Conservation (phyloP, 306 rosid genomes). For the Cucurbita argyrosperma region DNA sequence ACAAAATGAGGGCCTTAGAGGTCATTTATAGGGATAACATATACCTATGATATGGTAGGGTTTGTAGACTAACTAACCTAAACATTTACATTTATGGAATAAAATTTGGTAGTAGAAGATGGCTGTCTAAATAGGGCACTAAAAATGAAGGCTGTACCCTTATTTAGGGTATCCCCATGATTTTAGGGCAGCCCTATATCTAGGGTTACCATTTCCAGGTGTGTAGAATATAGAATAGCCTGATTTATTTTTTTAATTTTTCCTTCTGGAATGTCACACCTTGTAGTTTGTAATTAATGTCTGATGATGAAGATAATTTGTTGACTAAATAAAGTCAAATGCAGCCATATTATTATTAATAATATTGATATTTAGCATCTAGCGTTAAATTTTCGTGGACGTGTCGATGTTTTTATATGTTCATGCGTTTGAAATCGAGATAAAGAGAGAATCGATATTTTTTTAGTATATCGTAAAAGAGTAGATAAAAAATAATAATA, state of each 20-base stretch:
- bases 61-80: not conserved
- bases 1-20: too few relatives aligned
- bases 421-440: too few relatives aligned
- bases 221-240: not conserved
- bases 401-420: too few relatives aligned
- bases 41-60: too few relatives aligned
- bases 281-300: not conserved
- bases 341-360: not conserved
- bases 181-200: not conserved
- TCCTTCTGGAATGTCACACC: not conserved
- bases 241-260: not conserved
- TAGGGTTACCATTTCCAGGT: constrained; percentile 2
- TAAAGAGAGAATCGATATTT: too few relatives aligned
- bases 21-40: too few relatives aligned
- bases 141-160: not conserved
- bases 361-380: not conserved
- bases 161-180: not conserved
- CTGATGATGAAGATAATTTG: not conserved
- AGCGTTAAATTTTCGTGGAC: too few relatives aligned
- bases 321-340: not conserved
- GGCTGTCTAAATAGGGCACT: not conserved
- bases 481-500: too few relatives aligned
- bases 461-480: too few relatives aligned
- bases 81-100: not conserved
- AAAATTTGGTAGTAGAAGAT: not conserved